These are phyloP conservation scores for Penicillium sp. DNA, from an alignment of 2,329 filamentous ascomycete species.

Conservation along the genomic window DNA sequence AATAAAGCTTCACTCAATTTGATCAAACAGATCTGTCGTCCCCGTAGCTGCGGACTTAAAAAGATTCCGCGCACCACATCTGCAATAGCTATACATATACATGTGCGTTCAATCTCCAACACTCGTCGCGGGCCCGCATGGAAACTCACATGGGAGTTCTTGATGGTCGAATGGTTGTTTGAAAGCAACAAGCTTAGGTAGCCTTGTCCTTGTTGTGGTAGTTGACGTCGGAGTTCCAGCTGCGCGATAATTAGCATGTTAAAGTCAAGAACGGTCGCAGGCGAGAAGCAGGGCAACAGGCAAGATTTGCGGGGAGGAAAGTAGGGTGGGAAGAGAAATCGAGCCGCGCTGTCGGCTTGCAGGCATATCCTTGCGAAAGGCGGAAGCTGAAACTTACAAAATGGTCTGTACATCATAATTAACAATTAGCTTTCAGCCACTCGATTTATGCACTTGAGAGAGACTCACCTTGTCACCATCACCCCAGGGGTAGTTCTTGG, in stretches of 20 bases:
- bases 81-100: constrained; percentile 30
- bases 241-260: constrained; percentile 32
- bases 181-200: constrained; percentile 25
- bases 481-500: constrained; percentile 93
- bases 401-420: constrained; percentile 48
- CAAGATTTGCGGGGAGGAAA: background rate
- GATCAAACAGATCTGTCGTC: constrained; percentile 14
- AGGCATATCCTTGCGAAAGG: background rate
- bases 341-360: background rate
- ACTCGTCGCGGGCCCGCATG: constrained; percentile 4
- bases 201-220: constrained; percentile 90
- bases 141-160: constrained; percentile 4
- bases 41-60: constrained; percentile 9
- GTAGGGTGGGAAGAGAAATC: background rate
- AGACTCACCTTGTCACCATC: constrained; percentile 82
- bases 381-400: constrained; percentile 50
- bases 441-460: background rate
- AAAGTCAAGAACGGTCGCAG: background rate
- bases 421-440: constrained; percentile 6
- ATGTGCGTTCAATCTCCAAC: constrained; percentile 8
- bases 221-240: constrained; percentile 95
- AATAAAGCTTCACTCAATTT: constrained; percentile 16
- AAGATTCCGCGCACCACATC: constrained; percentile 10
- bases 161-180: constrained; percentile 1
- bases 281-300: background rate